phyloP scores from a whole-genome alignment of 164 flowering plant species.

The Chimonanthus salicifolius region DNA sequence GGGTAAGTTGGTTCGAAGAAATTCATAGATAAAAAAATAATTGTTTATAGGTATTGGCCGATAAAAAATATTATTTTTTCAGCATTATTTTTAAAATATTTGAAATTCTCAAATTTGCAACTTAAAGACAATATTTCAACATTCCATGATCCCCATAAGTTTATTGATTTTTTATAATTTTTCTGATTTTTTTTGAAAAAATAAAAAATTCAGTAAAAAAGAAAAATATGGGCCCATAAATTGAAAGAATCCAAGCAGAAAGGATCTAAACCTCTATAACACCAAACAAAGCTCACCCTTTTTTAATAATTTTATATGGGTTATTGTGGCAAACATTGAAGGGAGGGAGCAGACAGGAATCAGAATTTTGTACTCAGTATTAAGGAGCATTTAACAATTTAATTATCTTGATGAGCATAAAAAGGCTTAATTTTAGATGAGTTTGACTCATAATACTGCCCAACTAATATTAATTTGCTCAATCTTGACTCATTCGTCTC shows the following conservation, averaged over 20 bases:
- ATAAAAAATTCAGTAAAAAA: background rate
- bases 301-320: background rate
- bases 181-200: too few species aligned
- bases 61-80: too few species aligned
- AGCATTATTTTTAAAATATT: too few species aligned
- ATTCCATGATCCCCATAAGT: background rate
- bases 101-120: background rate
- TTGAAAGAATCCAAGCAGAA: background rate
- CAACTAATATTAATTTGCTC: background rate
- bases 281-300: background rate
- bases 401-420: background rate
- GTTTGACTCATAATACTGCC: background rate
- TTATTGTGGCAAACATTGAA: background rate
- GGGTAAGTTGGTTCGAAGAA: background rate
- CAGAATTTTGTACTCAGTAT: background rate
- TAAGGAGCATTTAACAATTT: background rate
- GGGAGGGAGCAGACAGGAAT: background rate
- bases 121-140: background rate
- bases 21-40: background rate
- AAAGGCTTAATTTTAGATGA: background rate
- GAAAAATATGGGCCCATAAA: background rate
- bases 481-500: background rate
- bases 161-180: background rate
- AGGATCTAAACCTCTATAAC: background rate
- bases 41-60: too few species aligned